phyloP scores from a whole-genome alignment of 2,329 filamentous ascomycete species.

The Grosmannia serpens region DNA sequence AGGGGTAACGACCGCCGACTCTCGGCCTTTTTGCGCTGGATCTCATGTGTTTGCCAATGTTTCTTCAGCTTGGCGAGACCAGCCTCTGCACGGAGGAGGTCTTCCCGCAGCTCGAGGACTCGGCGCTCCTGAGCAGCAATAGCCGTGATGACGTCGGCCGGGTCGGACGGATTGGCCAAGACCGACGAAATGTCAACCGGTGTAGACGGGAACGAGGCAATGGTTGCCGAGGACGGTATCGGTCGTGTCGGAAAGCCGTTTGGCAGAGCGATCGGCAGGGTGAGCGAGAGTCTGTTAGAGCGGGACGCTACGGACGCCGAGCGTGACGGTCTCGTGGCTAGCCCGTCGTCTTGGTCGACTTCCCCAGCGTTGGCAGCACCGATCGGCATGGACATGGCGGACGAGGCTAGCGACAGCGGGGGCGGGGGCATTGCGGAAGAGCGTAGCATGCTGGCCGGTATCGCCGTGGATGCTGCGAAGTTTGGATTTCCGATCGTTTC shows the following conservation, averaged over 20 bases:
- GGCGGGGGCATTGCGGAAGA: slow-evolving; percentile 22
- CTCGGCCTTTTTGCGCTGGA: slow-evolving; percentile 61
- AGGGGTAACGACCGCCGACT: slow-evolving; percentile 51
- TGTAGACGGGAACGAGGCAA: slow-evolving; percentile 35
- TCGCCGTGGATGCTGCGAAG: slow-evolving; percentile 6
- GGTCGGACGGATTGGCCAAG: slow-evolving; percentile 36
- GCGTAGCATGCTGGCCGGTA: slow-evolving; percentile 9
- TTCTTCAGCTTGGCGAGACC: slow-evolving; percentile 69
- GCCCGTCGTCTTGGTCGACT: slow-evolving; percentile 21
- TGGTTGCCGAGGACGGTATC: slow-evolving; percentile 31
- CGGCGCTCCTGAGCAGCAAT: slow-evolving; percentile 85
- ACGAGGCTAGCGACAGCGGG: slow-evolving; percentile 9
- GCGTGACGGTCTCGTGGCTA: slow-evolving; percentile 34
- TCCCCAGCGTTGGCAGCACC: neutral
- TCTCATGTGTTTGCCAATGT: slow-evolving; percentile 71
- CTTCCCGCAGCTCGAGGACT: slow-evolving; percentile 83
- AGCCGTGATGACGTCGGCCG: slow-evolving; percentile 67
- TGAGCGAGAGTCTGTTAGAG: slow-evolving; percentile 48
- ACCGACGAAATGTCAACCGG: slow-evolving; percentile 31
- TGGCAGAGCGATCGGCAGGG: slow-evolving; percentile 47
- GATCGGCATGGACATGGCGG: slow-evolving; percentile 2
- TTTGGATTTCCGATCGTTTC: neutral
- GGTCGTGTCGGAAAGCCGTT: slow-evolving; percentile 40
- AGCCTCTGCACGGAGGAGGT: slow-evolving; percentile 69
- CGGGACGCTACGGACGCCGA: slow-evolving; percentile 42